Conservation (phyloP, 352 stramenopile genomes). For the Phytophthora hybrid region DNA sequence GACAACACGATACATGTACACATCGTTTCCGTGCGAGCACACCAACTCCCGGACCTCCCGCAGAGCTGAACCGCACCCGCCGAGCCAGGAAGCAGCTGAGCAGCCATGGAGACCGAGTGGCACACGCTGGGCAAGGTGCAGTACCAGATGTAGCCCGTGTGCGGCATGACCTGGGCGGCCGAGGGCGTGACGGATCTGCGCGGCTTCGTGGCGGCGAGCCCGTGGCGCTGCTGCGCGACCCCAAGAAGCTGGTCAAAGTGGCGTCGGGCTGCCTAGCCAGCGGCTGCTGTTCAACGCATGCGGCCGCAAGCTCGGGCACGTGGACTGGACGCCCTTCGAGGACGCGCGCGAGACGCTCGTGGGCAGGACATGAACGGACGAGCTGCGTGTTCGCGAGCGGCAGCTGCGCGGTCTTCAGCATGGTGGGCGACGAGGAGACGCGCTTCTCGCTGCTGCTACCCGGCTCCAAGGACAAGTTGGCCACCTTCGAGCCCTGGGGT, state of each 20-base stretch:
- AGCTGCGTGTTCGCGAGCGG: slow-evolving; percentile 84
- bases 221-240: slow-evolving; percentile 76
- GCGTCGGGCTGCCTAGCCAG: slow-evolving; percentile 60
- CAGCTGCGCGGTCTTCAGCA: slow-evolving; percentile 71
- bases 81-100: neutral
- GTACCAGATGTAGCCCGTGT: slow-evolving; percentile 87
- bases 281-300: slow-evolving; percentile 84
- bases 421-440: slow-evolving; percentile 78
- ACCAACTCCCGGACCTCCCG: neutral
- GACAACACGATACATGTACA: too few species aligned
- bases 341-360: slow-evolving; percentile 76
- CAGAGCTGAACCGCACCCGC: too few species aligned
- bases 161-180: slow-evolving; percentile 68
- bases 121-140: slow-evolving; percentile 87
- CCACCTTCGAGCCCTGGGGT: slow-evolving; percentile 81
- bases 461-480: slow-evolving; percentile 76
- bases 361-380: slow-evolving; percentile 83
- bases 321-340: slow-evolving; percentile 77
- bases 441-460: slow-evolving; percentile 73
- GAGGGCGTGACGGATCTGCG: slow-evolving; percentile 67
- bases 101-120: slow-evolving; percentile 81
- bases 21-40: too few species aligned
- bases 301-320: slow-evolving; percentile 61
- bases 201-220: slow-evolving; percentile 72
- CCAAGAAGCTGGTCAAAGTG: slow-evolving; percentile 80